Conservation (phyloP, 352 stramenopile species). For the Aphanomyces astaci region DNA sequence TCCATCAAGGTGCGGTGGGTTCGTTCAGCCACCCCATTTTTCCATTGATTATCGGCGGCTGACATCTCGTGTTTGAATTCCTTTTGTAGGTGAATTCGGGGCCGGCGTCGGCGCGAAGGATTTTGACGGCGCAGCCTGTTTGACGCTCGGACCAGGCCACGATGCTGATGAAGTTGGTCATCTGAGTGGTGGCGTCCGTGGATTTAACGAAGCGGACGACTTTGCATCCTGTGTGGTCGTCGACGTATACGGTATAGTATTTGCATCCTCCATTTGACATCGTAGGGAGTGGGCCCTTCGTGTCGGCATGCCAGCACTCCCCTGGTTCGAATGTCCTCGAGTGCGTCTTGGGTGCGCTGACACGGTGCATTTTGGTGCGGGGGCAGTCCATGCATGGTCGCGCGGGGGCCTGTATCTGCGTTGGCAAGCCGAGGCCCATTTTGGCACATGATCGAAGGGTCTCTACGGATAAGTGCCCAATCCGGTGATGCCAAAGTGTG, state of each 20-base stretch:
- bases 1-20: conserved; percentile 31
- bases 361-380: background rate
- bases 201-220: conserved; percentile 5
- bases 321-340: background rate
- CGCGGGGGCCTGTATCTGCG: background rate
- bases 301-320: conserved; percentile 14
- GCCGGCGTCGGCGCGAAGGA: conserved; percentile 30
- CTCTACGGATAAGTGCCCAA: background rate
- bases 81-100: conserved; percentile 25
- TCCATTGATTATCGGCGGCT: conserved; percentile 29
- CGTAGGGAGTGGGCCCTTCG: background rate
- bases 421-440: background rate
- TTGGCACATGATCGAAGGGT: background rate
- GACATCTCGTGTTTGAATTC: conserved; percentile 30
- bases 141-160: conserved; percentile 22
- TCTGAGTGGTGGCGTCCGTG: conserved; percentile 1
- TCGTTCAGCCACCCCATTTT: conserved; percentile 31
- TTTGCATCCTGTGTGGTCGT: background rate
- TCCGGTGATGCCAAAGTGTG: background rate
- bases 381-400: background rate
- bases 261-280: background rate
- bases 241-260: conserved; percentile 12
- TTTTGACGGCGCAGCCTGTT: conserved; percentile 23
- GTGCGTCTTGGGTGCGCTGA: background rate
- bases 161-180: background rate